Conservation (phyloP, 176 grass and related monocot species). For the Eleusine coracana region DNA sequence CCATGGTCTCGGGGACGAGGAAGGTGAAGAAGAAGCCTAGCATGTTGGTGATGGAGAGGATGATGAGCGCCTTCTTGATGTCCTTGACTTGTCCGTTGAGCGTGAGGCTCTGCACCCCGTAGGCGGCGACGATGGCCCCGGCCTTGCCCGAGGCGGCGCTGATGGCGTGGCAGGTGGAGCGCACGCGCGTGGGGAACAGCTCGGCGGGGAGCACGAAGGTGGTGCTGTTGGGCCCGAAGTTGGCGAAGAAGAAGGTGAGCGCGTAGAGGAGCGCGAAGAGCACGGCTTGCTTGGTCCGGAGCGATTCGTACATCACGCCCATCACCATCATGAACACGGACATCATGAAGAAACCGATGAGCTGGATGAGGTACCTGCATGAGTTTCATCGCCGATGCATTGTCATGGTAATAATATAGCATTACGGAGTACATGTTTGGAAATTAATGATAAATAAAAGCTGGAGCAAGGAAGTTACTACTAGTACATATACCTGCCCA, state of each 20-base stretch:
- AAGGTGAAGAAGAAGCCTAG: constrained; percentile 56
- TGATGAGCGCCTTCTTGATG: constrained; percentile 38
- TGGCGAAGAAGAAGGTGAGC: constrained; percentile 61
- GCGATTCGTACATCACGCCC: not conserved
- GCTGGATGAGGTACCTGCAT: constrained; percentile 24
- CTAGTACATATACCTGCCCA: constrained; percentile 3
- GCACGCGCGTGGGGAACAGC: constrained; percentile 50
- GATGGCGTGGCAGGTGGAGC: constrained; percentile 53
- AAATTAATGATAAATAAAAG: not conserved
- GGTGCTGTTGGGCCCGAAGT: constrained; percentile 60
- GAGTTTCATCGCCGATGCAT: not conserved
- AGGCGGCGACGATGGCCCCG: constrained; percentile 42
- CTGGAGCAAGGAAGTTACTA: not conserved
- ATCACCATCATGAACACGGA: constrained; percentile 21
- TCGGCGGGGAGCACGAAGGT: constrained; percentile 58
- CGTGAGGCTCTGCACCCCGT: constrained; percentile 29
- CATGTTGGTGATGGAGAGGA: constrained; percentile 44
- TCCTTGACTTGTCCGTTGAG: not conserved
- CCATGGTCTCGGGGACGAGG: constrained; percentile 50
- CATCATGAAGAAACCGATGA: constrained; percentile 30
- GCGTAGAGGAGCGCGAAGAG: constrained; percentile 44
- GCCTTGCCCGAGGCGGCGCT: constrained; percentile 41
- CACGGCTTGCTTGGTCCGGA: not conserved
- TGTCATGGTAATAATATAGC: no score
- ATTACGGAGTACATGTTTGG: not conserved